These are phyloP conservation scores for Cyberlindnera xishuangbannaensis DNA, from an alignment of 805 yeast species.

Conservation along the genomic window DNA sequence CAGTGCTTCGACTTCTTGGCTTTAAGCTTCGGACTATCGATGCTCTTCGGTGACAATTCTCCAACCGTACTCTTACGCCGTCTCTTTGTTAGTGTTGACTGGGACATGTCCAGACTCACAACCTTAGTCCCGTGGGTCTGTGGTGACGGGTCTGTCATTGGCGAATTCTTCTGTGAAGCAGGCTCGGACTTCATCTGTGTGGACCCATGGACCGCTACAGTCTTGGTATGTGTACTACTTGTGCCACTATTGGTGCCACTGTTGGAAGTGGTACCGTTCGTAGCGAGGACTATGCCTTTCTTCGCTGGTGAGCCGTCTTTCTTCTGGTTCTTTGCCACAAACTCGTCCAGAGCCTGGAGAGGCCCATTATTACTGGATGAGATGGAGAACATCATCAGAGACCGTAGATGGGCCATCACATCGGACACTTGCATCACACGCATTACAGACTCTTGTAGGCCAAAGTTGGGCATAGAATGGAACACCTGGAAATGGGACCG, in stretches of 20 bases:
- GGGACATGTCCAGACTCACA: constrained; percentile 27
- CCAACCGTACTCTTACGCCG: constrained; percentile 26
- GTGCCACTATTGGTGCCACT: too few species aligned
- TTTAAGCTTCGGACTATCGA: constrained; percentile 13
- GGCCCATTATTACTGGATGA: constrained; percentile 47
- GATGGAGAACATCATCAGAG: constrained; percentile 54
- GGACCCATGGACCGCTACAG: too few species aligned
- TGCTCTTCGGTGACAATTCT: constrained; percentile 22
- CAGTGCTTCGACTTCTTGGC: too few species aligned
- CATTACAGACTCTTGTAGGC: constrained; percentile 61
- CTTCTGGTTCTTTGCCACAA: constrained; percentile 21
- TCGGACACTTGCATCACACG: constrained; percentile 71
- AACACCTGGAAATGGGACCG: constrained; percentile 39
- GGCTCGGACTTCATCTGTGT: constrained; percentile 3
- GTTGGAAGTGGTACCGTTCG: too few species aligned
- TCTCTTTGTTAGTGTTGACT: constrained; percentile 30
- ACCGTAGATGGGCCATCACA: constrained; percentile 65
- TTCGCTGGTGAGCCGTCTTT: constrained; percentile 7
- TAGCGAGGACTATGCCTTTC: too few species aligned
- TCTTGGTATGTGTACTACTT: too few species aligned
- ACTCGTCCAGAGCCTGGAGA: constrained; percentile 44
- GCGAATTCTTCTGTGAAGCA: constrained; percentile 7
- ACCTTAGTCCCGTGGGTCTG: constrained; percentile 10
- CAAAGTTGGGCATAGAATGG: constrained; percentile 47
- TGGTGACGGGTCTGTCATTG: constrained; percentile 6